Percentiles rank a stretch among this genome's conserved stretches.
Evolutionary conservation across 441 rosid genomes (phyloP).

Genomic region (Euphorbia celastroides): DNA sequence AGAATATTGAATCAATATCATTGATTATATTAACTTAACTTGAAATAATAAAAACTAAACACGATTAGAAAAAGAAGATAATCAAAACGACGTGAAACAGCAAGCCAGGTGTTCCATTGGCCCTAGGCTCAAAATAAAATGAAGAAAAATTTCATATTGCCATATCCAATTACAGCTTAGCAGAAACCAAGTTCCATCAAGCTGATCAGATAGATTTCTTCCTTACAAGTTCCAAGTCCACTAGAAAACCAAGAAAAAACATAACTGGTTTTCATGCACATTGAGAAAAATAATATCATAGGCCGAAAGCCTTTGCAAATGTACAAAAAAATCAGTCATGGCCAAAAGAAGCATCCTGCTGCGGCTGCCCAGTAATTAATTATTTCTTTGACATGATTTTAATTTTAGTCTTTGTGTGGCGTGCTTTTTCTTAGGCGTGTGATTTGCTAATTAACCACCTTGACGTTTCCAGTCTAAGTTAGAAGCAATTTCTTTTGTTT

Average conservation of each 20-base stretch:
- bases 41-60: neutral
- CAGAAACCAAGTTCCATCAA: neutral
- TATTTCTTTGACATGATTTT: too few species aligned
- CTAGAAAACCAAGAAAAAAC: neutral
- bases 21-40: neutral
- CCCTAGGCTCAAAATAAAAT: neutral
- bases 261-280: neutral
- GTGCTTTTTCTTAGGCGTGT: too few species aligned
- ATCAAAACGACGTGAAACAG: neutral
- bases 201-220: neutral
- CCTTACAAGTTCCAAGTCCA: neutral
- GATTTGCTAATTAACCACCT: too few species aligned
- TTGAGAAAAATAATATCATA: neutral
- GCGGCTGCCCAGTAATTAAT: too few species aligned
- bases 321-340: too few species aligned
- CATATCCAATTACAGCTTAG: neutral
- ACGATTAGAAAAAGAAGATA: neutral
- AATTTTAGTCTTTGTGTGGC: too few species aligned
- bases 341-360: too few species aligned
- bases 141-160: neutral
- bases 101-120: neutral
- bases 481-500: too few species aligned
- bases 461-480: too few species aligned
- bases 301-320: too few species aligned
- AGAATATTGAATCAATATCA: conserved; percentile 5